A percentile compares a stretch with the other conserved stretches of the same genome.
These are phyloP conservation scores for Raddia distichophylla DNA, from an alignment of 176 grass and related monocot species.

Conservation along the genomic window DNA sequence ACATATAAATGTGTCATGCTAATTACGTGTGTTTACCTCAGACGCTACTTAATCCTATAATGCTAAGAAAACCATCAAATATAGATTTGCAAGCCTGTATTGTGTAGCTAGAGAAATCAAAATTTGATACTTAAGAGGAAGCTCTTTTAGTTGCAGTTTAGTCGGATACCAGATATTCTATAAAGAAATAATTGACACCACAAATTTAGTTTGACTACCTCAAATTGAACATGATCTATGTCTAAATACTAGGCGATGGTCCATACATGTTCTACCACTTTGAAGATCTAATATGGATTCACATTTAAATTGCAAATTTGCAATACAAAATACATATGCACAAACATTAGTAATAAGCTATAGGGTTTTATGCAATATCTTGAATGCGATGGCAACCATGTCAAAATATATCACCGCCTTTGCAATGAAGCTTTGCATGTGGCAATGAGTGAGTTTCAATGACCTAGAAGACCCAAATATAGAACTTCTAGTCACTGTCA, in stretches of 20 bases:
- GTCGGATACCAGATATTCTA: neutral
- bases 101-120: neutral
- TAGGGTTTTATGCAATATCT: neutral
- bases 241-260: constrained; percentile 14
- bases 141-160: neutral
- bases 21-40: constrained; percentile 4
- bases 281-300: neutral
- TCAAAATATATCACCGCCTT: neutral
- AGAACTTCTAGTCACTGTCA: neutral
- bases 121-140: constrained; percentile 5
- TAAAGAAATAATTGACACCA: neutral
- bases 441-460: neutral
- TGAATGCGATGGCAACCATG: neutral
- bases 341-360: neutral
- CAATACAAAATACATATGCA: neutral
- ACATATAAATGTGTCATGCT: constrained; percentile 1
- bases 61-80: neutral
- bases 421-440: neutral
- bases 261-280: neutral
- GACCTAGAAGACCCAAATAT: neutral
- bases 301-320: constrained; percentile 10
- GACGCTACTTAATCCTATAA: neutral
- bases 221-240: constrained; percentile 6
- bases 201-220: constrained; percentile 9
- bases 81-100: neutral